These are phyloP conservation scores for Fusarium cicatricum DNA, from an alignment of 2,329 filamentous ascomycete genomes.

Conservation along the genomic window DNA sequence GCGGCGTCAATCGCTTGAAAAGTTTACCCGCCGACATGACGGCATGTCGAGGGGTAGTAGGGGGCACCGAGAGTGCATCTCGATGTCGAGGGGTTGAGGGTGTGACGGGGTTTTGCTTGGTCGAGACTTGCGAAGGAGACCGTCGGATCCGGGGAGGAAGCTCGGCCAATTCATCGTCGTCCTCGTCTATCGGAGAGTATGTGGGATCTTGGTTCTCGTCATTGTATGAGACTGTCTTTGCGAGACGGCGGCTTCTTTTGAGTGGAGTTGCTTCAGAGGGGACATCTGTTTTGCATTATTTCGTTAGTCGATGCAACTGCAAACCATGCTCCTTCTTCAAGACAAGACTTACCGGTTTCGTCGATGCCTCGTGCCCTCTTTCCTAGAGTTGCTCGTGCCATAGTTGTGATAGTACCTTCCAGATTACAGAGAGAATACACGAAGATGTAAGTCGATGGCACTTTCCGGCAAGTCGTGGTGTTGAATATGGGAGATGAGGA, in stretches of 20 bases:
- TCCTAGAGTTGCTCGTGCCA: slow-evolving; percentile 46
- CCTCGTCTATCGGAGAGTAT: slow-evolving; percentile 49
- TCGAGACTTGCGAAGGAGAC: slow-evolving; percentile 43
- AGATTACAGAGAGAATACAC: neutral
- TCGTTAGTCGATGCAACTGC: slow-evolving; percentile 22
- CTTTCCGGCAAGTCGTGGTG: slow-evolving; percentile 33
- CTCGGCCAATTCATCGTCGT: slow-evolving; percentile 52
- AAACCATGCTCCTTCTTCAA: slow-evolving; percentile 3
- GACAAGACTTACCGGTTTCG: slow-evolving; percentile 42
- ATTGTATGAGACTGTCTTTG: slow-evolving; percentile 57
- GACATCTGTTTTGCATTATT: slow-evolving; percentile 29
- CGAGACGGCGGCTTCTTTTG: slow-evolving; percentile 57
- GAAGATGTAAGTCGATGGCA: slow-evolving; percentile 24
- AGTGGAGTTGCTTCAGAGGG: slow-evolving; percentile 44
- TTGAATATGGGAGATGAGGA: slow-evolving; percentile 27
- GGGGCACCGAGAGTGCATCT: slow-evolving; percentile 76
- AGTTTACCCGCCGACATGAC: slow-evolving; percentile 80
- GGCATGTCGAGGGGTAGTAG: slow-evolving; percentile 83
- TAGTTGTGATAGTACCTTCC: slow-evolving; percentile 11
- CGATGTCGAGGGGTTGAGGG: slow-evolving; percentile 80
- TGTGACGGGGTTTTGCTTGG: slow-evolving; percentile 63
- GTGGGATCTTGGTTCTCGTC: slow-evolving; percentile 71
- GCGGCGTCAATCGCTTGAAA: slow-evolving; percentile 80
- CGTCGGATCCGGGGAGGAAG: slow-evolving; percentile 43
- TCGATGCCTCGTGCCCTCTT: slow-evolving; percentile 46